Base-by-base conservation (phyloP, 495 filamentous ascomycete species). In the Neurospora tetrasperma region DNA sequence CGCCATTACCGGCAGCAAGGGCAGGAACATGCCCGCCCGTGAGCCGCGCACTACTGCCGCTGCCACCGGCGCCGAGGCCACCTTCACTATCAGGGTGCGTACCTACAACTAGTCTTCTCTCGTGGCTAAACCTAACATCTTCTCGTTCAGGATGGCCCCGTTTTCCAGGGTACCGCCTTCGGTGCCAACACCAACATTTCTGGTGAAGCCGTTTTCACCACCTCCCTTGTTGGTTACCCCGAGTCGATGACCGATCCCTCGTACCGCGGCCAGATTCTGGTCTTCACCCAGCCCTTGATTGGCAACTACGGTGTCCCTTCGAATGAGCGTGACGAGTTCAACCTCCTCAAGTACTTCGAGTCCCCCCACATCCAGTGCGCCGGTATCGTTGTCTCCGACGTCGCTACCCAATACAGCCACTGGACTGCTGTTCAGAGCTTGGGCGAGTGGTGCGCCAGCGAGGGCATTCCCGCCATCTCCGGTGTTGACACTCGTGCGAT, bases 231-330 rank as follows among this genome's bases (percentile, higher is more conserved):
- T 73, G 94, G 93, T 73, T 99, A 99, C 80, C 96, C 96, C 74
- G 96, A 99, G 85, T 97, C 95, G 62, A 89, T 99, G 89, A 98
- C 96, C 79, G 96, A 98, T 78, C 96, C 96, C 46, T 98, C 96
- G 41, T 99, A 99, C 87, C 94, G 96, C 76, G 96, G 96, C 62
- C 96, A 99, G 85, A 98, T 98, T 73, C 85, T 97, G 77, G 95
- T 98, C 78, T 97, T 99, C 87, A 99, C 96, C 71, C 93, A 97
- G 80, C 96, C 96, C n/a, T 85, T 99, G 75, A 97, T 99, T 81
- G 96, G 96, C 75, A 99, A 99, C 86, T 99, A 99, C 79, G 96
- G 96, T 77, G 94, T 97, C 2, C 94, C 94, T 4, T 93, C 92
- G 16, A 87, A 85, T 42, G 87, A 87, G 78, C 89, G 93, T 69